Evolutionary conservation across 2,329 filamentous ascomycete species (phyloP), one percentile per base, ranked within the genome.

Genomic region (Stemphylium vesicarium): DNA sequence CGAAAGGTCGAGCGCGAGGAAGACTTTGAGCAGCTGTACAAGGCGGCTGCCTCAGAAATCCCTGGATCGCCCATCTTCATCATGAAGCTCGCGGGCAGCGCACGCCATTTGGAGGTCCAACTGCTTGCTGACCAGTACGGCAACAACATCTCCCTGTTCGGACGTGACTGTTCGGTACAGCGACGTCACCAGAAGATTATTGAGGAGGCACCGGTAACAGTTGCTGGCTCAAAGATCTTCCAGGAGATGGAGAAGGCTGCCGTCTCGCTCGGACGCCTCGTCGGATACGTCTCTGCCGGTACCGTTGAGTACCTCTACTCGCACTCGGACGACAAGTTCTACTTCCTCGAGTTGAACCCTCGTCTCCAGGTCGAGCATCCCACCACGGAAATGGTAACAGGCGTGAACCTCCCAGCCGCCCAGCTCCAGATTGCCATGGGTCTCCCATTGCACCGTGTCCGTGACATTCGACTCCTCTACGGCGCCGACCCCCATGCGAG

Each of bases 371-470:
- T 99, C 79, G 95, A 99, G 85, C 95, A 99, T 81, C 95, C 95
- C 40, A 99, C 94, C 48, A 99, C 95, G 24, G 95, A 99, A 78
- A 99, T 99, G 95, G 95, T 99, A 63, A 96, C 90, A 70, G 95
- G 96, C 75, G 95, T 99, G 74, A 96, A 98, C 79, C 79, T 99
- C 75, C 95, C 95, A 45, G 95, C 96, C 60, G 95, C 95, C 50
- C 95, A 99, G 82, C 89, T 99, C 48, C 95, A 99, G 82, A 89
- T 99, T 80, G 95, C 95, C 72, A 99, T 99, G 95, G 95, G 95
- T 86, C 84, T 99, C 36, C 95, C 95, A 48, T 84, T 99, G 48
- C 92, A 98, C 83, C 87, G 94, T 72, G 95, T 99, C 71, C 89
- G 92, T 69, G 95, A 99, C 78, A 99, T 99, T 78, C 88, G 95